Percentiles rank a stretch among this genome's conserved stretches.
These are phyloP conservation scores for Paxillus ammoniavirescens DNA, from an alignment of 768 basidiomycete species.

Conservation along the genomic window DNA sequence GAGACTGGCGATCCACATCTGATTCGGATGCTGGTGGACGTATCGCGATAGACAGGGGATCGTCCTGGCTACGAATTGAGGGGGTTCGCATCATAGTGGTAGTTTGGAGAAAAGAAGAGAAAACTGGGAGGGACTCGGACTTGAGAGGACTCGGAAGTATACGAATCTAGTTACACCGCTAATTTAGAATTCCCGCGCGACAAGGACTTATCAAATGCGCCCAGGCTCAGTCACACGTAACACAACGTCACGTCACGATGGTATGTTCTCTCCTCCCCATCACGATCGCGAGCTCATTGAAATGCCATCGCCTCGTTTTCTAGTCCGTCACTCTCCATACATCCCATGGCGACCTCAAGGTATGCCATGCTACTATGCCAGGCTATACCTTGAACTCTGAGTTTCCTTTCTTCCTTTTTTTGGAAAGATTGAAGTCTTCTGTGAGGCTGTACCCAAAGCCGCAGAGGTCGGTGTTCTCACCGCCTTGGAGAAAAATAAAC, in stretches of 20 bases:
- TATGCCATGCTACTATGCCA: conserved; percentile 28
- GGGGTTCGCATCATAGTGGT: conserved; percentile 61
- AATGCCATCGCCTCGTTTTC: conserved; percentile 5
- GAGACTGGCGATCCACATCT: conserved; percentile 55
- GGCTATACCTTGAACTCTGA: not conserved
- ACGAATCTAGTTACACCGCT: not conserved
- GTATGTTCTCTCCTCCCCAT: conserved; percentile 21
- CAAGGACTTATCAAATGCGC: conserved; percentile 1
- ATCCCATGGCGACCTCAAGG: conserved; percentile 93
- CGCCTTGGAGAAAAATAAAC: not conserved
- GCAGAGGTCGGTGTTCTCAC: conserved; percentile 66
- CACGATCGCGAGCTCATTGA: conserved; percentile 18
- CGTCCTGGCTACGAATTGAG: conserved; percentile 71
- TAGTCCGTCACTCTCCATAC: conserved; percentile 96
- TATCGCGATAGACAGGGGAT: conserved; percentile 68
- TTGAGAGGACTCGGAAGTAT: conserved; percentile 9
- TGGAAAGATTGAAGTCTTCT: conserved; percentile 89
- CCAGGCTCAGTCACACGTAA: conserved; percentile 21
- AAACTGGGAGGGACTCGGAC: conserved; percentile 8
- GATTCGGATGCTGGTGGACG: conserved; percentile 67
- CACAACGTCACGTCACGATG: conserved; percentile 26
- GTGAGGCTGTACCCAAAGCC: conserved; percentile 92
- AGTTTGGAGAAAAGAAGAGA: conserved; percentile 29
- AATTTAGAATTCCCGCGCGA: conserved; percentile 14
- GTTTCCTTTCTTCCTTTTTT: not conserved